Evolutionary conservation across 495 filamentous ascomycete genomes (phyloP).

Genomic region (Staphylotrichum tortipilum): DNA sequence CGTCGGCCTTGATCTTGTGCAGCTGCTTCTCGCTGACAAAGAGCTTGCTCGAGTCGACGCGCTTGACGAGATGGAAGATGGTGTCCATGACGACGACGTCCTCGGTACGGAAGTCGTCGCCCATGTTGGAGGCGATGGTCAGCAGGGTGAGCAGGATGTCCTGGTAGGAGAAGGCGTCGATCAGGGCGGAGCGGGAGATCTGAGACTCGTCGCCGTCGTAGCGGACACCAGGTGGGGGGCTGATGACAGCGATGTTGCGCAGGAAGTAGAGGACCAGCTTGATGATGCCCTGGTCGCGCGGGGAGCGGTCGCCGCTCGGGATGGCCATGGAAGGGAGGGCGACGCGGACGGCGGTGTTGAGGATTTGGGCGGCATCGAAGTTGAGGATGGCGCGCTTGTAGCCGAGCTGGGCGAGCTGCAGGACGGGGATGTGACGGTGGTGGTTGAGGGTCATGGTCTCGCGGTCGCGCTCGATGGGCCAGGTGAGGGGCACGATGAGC

Average conservation of each 20-base stretch:
- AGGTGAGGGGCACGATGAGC: constrained; percentile 87
- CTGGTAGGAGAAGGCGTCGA: constrained; percentile 80
- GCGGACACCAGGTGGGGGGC: constrained; percentile 49
- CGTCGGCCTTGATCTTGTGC: constrained; percentile 55
- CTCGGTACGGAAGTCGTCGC: constrained; percentile 81
- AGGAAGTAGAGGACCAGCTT: constrained; percentile 83
- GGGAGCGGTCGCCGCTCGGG: constrained; percentile 62
- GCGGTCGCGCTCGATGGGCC: constrained; percentile 73
- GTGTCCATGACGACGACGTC: constrained; percentile 82
- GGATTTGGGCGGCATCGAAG: constrained; percentile 62
- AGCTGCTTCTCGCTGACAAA: constrained; percentile 74
- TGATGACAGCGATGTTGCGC: constrained; percentile 79
- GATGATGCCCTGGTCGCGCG: constrained; percentile 86
- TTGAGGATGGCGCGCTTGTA: constrained; percentile 88
- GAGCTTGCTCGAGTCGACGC: constrained; percentile 74
- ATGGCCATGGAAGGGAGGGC: constrained; percentile 83
- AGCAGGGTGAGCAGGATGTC: constrained; percentile 80
- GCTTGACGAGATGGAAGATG: constrained; percentile 84
- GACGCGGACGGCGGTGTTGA: constrained; percentile 68
- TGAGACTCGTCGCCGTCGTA: constrained; percentile 72
- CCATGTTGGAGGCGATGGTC: constrained; percentile 81
- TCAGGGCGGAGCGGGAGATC: constrained; percentile 76
- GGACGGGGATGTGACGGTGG: constrained; percentile 77
- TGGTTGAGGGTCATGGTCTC: constrained; percentile 85
- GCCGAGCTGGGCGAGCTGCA: constrained; percentile 74